Evolutionary conservation across 2,329 filamentous ascomycete genomes (phyloP).

Genomic region (Niveomyces coronatus): DNA sequence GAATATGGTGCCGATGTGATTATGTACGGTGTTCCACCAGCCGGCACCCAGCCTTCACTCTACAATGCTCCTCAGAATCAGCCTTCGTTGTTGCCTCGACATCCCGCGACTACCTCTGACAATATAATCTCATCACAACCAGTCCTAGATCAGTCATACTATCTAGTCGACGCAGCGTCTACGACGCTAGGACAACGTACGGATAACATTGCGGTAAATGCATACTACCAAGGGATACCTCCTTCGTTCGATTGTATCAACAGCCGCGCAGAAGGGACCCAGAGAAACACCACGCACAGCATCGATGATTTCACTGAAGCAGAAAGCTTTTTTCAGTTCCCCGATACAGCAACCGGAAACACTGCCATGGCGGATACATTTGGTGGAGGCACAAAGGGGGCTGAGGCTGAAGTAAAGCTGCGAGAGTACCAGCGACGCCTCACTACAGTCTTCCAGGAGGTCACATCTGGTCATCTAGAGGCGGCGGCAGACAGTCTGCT

Average conservation of each 20-base stretch:
- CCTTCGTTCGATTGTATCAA: not conserved
- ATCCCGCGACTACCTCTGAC: not conserved
- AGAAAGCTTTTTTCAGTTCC: slow-evolving; percentile 3
- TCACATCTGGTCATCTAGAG: slow-evolving; percentile 42
- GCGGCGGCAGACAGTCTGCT: slow-evolving; percentile 42
- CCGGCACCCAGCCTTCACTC: slow-evolving; percentile 49
- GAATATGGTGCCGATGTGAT: slow-evolving; percentile 55
- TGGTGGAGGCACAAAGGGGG: slow-evolving; percentile 43
- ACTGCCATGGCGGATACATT: slow-evolving; percentile 39
- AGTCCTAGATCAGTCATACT: slow-evolving; percentile 2
- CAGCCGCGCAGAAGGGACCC: not conserved
- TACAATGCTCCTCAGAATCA: slow-evolving; percentile 59
- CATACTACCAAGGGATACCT: slow-evolving; percentile 46
- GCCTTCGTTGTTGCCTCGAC: not conserved
- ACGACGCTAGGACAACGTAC: not conserved
- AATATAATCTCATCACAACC: slow-evolving; percentile 1
- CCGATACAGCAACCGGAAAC: not conserved
- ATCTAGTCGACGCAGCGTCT: not conserved
- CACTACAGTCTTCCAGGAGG: slow-evolving; percentile 59
- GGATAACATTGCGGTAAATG: not conserved
- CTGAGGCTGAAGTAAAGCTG: slow-evolving; percentile 58
- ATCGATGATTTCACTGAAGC: slow-evolving; percentile 1
- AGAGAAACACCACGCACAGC: not conserved
- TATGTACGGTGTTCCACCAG: slow-evolving; percentile 69
- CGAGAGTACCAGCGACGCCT: slow-evolving; percentile 52